A percentile compares a stretch with the other conserved stretches of the same genome.
These are phyloP conservation scores for Arthroderma sp. DNA, from an alignment of 2,329 filamentous ascomycete species.

Conservation along the genomic window DNA sequence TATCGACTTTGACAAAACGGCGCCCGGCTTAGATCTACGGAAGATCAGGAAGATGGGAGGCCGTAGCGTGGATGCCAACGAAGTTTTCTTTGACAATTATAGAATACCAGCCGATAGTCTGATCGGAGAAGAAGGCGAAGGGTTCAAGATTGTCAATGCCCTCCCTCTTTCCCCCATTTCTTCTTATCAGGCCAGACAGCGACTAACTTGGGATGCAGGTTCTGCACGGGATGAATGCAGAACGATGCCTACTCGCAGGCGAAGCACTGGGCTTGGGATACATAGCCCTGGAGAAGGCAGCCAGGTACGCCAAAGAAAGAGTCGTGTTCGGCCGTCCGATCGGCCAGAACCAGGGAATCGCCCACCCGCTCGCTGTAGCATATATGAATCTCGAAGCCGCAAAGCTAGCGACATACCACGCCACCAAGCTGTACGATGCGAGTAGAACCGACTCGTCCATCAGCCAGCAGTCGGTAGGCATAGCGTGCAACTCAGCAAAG, in stretches of 20 bases:
- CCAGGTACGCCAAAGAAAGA: slow-evolving; percentile 54
- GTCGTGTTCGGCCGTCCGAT: slow-evolving; percentile 49
- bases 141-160: slow-evolving; percentile 54
- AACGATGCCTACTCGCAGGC: slow-evolving; percentile 62
- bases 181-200: neutral
- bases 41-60: slow-evolving; percentile 79
- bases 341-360: slow-evolving; percentile 48
- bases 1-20: slow-evolving; percentile 55
- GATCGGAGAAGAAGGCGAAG: slow-evolving; percentile 60
- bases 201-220: slow-evolving; percentile 26
- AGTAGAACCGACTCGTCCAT: slow-evolving; percentile 42
- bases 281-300: slow-evolving; percentile 51
- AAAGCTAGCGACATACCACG: slow-evolving; percentile 50
- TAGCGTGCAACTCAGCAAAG: slow-evolving; percentile 47
- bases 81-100: slow-evolving; percentile 79
- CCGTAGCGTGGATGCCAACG: slow-evolving; percentile 69
- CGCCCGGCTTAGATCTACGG: slow-evolving; percentile 53
- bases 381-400: slow-evolving; percentile 52
- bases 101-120: slow-evolving; percentile 50
- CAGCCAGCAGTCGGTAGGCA: slow-evolving; percentile 46
- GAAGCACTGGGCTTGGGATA: slow-evolving; percentile 74
- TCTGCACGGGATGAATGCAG: slow-evolving; percentile 68
- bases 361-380: slow-evolving; percentile 47
- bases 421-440: slow-evolving; percentile 46
- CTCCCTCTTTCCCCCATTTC: neutral